A percentile compares a stretch with the other conserved stretches of the same genome.
Evolutionary conservation across 75 land plant species (phyloP).

Genomic region (Sequoiadendron giganteum): DNA sequence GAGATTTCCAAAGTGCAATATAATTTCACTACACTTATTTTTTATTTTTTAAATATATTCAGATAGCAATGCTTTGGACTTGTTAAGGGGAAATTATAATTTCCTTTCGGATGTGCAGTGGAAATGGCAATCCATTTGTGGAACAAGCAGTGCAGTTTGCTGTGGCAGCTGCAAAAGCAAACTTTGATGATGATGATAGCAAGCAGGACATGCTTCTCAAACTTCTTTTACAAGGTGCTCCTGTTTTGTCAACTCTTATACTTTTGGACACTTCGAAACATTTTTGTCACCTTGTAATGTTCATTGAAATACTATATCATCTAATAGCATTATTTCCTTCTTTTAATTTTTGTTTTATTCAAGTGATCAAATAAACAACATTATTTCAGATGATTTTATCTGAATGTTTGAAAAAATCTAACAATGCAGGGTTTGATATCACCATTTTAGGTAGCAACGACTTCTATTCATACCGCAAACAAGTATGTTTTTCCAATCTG

Average conservation of each 20-base stretch:
- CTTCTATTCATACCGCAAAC: conserved; percentile 83
- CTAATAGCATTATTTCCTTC: background rate
- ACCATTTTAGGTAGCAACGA: conserved; percentile 87
- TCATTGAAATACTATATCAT: background rate
- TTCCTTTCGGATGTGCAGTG: conserved; percentile 40
- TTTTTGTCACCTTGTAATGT: background rate
- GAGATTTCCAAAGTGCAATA: too few relatives aligned
- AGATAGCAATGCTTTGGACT: background rate
- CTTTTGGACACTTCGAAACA: background rate
- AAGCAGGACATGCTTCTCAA: conserved; percentile 44
- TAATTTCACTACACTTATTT: too few relatives aligned
- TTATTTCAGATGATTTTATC: background rate
- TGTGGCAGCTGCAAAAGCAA: conserved; percentile 67
- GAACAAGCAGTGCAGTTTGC: conserved; percentile 81
- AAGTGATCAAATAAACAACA: background rate
- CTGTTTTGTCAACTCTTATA: background rate
- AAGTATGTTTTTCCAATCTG: conserved; percentile 37
- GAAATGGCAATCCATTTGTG: conserved; percentile 74
- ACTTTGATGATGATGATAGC: conserved; percentile 23
- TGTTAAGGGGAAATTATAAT: background rate
- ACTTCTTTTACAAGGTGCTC: conserved; percentile 72
- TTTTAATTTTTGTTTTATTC: background rate
- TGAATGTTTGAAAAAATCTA: conserved; percentile 1
- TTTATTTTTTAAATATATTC: too few relatives aligned
- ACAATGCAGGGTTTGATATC: conserved; percentile 80